These are phyloP conservation scores for Debaryomycetaceae sp. DNA, from an alignment of 1,139 yeast species.

Conservation along the genomic window DNA sequence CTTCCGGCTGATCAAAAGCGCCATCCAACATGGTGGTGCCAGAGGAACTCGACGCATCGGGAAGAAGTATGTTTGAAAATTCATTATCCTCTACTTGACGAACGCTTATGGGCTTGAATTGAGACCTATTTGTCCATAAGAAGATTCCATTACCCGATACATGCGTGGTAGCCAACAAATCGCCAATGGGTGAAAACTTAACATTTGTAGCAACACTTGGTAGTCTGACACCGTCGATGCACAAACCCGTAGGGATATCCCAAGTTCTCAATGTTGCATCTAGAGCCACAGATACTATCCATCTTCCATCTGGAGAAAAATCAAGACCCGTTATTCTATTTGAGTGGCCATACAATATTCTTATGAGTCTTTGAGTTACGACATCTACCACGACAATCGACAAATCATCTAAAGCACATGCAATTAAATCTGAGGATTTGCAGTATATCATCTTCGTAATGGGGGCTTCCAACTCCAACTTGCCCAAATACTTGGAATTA, in stretches of 20 bases:
- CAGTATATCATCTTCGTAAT: conserved; percentile 76
- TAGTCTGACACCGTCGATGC: conserved; percentile 86
- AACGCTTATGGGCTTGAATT: conserved; percentile 70
- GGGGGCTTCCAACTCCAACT: conserved; percentile 69
- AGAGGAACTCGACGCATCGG: conserved; percentile 82
- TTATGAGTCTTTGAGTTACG: conserved; percentile 74
- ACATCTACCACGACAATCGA: conserved; percentile 82
- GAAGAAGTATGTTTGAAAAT: conserved; percentile 56
- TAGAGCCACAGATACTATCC: conserved; percentile 82
- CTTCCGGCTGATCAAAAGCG: conserved; percentile 45
- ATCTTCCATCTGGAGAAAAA: conserved; percentile 93
- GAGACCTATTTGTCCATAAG: conserved; percentile 90
- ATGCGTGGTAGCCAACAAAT: conserved; percentile 89
- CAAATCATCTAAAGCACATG: conserved; percentile 82
- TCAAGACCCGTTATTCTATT: conserved; percentile 87
- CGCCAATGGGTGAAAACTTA: conserved; percentile 84
- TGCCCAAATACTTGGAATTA: conserved; percentile 65
- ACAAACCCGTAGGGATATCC: conserved; percentile 97
- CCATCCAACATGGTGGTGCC: conserved; percentile 77
- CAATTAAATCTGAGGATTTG: conserved; percentile 77
- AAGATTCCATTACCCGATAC: conserved; percentile 87
- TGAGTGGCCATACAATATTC: conserved; percentile 87
- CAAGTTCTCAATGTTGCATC: conserved; percentile 92
- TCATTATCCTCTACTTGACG: conserved; percentile 75
- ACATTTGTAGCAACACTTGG: conserved; percentile 77